Percentiles rank a stretch among this genome's conserved stretches.
These are phyloP conservation scores for Botryotinia narcissicola DNA, from an alignment of 2,329 filamentous ascomycete genomes.

Conservation along the genomic window DNA sequence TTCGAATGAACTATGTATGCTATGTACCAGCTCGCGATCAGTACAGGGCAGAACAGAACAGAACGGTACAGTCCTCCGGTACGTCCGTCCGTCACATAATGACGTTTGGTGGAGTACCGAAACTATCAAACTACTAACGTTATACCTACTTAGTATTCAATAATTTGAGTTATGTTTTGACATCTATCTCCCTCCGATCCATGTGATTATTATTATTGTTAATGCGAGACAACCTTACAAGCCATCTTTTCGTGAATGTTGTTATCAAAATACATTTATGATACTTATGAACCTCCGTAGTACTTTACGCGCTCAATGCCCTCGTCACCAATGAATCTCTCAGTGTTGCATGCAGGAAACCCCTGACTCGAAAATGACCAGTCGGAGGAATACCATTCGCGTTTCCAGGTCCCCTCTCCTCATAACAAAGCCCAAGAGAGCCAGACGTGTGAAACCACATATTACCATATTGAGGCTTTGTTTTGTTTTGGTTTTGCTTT, in stretches of 20 bases:
- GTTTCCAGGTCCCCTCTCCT: conserved; percentile 28
- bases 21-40: no score
- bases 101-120: neutral
- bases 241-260: neutral
- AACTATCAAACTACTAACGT: neutral
- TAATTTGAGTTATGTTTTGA: neutral
- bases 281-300: conserved; percentile 1
- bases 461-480: conserved; percentile 33
- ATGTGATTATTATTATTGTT: no score
- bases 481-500: conserved; percentile 35
- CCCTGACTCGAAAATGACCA: conserved; percentile 25
- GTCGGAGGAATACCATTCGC: conserved; percentile 31
- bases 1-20: neutral
- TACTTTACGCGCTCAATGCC: conserved; percentile 38
- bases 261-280: neutral
- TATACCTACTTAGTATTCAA: neutral
- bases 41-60: neutral
- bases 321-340: conserved; percentile 26
- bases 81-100: neutral
- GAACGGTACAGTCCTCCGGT: neutral
- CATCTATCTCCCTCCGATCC: no score
- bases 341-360: conserved; percentile 11
- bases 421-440: conserved; percentile 32
- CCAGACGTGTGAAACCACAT: conserved; percentile 28
- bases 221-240: neutral